A percentile compares a stretch with the other conserved stretches of the same genome.
These are phyloP conservation scores for Crithidia thermophila DNA, from an alignment of 208 protist genomes.

Conservation along the genomic window DNA sequence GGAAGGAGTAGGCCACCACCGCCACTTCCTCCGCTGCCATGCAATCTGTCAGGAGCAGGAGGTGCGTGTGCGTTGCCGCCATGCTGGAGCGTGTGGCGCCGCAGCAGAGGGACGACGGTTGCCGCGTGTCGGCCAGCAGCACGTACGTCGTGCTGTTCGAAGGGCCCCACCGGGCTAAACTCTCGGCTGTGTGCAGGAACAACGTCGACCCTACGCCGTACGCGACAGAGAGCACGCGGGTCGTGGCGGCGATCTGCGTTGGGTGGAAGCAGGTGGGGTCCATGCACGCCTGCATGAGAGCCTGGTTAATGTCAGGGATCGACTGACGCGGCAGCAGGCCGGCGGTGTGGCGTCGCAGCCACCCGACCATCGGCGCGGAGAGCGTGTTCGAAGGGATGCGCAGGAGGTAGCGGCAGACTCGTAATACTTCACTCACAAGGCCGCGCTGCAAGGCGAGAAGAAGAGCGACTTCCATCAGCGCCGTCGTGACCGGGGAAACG, in stretches of 20 bases:
- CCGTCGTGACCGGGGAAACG: constrained; percentile 18
- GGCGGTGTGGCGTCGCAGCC: constrained; percentile 51
- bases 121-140: constrained; percentile 45
- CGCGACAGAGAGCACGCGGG: constrained; percentile 56
- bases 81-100: constrained; percentile 67
- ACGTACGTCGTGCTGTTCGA: constrained; percentile 40
- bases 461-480: constrained; percentile 68
- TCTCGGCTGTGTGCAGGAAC: constrained; percentile 70
- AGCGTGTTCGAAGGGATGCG: constrained; percentile 35
- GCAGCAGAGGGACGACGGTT: constrained; percentile 52
- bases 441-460: constrained; percentile 80
- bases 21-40: constrained; percentile 64
- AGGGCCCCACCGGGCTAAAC: constrained; percentile 58
- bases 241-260: constrained; percentile 38
- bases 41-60: constrained; percentile 77
- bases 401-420: constrained; percentile 64
- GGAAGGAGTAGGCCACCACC: constrained; percentile 60
- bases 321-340: constrained; percentile 44
- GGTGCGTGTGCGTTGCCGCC: constrained; percentile 46
- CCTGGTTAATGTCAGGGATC: constrained; percentile 58
- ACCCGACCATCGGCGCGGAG: constrained; percentile 44
- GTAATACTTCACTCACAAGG: constrained; percentile 70
- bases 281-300: constrained; percentile 54
- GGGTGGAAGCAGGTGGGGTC: constrained; percentile 56
- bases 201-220: constrained; percentile 50